phyloP scores from a whole-genome alignment of 495 filamentous ascomycete genomes.

The Podospora pseudopauciseta region DNA sequence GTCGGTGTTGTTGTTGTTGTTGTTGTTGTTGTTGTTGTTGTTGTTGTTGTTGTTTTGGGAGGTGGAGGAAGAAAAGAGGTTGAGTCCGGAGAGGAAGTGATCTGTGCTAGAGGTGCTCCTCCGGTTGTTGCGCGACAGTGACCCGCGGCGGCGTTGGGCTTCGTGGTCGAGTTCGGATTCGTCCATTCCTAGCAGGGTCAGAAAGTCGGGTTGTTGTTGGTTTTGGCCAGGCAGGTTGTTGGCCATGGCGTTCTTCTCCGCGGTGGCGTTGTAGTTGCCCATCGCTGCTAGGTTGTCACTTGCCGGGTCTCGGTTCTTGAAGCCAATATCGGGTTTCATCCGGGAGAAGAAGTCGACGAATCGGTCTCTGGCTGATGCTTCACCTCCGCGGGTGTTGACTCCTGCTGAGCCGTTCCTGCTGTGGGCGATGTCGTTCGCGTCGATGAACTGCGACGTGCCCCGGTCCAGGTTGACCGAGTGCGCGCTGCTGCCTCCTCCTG shows the following conservation, averaged over 20 bases:
- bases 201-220: conserved; percentile 37
- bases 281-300: conserved; percentile 22
- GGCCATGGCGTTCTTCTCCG: conserved; percentile 21
- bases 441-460: conserved; percentile 51
- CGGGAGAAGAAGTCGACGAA: conserved; percentile 43
- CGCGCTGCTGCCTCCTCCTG: conserved; percentile 27
- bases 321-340: conserved; percentile 35
- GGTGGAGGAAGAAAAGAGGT: conserved; percentile 31
- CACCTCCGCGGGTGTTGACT: conserved; percentile 6
- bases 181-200: conserved; percentile 38
- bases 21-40: conserved; percentile 17
- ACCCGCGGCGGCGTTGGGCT: conserved; percentile 29
- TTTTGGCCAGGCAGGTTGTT: background rate
- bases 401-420: conserved; percentile 25
- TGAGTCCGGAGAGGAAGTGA: conserved; percentile 40
- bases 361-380: conserved; percentile 31
- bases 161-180: conserved; percentile 35
- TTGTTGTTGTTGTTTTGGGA: too few relatives aligned
- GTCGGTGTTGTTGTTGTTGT: conserved; percentile 18
- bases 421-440: conserved; percentile 31
- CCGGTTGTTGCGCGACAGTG: conserved; percentile 26
- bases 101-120: conserved; percentile 29
- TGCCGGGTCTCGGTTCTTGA: conserved; percentile 32
- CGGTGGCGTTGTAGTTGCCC: conserved; percentile 13
- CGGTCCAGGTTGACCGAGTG: conserved; percentile 49